Conservation (phyloP, 371 early-diverging fungal species). For the Lichtheimia ramosa region DNA sequence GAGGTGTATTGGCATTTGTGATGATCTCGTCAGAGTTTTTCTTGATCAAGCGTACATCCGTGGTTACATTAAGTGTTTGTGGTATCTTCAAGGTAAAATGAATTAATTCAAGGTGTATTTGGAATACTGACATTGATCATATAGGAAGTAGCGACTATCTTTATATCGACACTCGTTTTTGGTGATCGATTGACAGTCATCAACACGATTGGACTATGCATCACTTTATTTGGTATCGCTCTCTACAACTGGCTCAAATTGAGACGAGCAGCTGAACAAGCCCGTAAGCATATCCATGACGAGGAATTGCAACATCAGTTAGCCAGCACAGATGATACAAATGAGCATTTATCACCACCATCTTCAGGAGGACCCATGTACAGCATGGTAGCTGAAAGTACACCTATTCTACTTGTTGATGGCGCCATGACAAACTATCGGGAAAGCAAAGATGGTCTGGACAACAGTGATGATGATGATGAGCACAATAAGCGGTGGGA, state of each 20-base stretch:
- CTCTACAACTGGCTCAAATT: constrained; percentile 62
- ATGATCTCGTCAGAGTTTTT: constrained; percentile 90
- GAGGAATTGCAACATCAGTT: constrained; percentile 10
- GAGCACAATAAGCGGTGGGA: constrained; percentile 5
- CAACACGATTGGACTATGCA: constrained; percentile 70
- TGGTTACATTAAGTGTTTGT: constrained; percentile 87
- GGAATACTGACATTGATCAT: background rate
- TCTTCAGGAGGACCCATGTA: constrained; percentile 25
- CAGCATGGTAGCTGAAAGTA: constrained; percentile 49
- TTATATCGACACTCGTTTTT: constrained; percentile 65
- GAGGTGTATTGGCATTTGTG: constrained; percentile 84
- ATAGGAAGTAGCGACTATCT: constrained; percentile 74
- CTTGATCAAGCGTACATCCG: constrained; percentile 84
- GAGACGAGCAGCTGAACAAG: constrained; percentile 17
- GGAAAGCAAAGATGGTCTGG: constrained; percentile 21
- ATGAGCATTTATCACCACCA: constrained; percentile 1
- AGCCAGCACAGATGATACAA: constrained; percentile 6
- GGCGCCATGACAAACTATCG: constrained; percentile 29
- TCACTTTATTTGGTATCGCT: constrained; percentile 74
- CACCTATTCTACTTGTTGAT: constrained; percentile 45
- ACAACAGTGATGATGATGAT: constrained; percentile 1
- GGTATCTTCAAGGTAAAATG: constrained; percentile 80
- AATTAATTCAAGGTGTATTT: background rate
- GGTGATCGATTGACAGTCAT: constrained; percentile 69
- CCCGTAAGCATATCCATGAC: constrained; percentile 12